Base-by-base conservation (phyloP, 1,284 basidiomycete genomes). In the Ganoderma sinense region DNA sequence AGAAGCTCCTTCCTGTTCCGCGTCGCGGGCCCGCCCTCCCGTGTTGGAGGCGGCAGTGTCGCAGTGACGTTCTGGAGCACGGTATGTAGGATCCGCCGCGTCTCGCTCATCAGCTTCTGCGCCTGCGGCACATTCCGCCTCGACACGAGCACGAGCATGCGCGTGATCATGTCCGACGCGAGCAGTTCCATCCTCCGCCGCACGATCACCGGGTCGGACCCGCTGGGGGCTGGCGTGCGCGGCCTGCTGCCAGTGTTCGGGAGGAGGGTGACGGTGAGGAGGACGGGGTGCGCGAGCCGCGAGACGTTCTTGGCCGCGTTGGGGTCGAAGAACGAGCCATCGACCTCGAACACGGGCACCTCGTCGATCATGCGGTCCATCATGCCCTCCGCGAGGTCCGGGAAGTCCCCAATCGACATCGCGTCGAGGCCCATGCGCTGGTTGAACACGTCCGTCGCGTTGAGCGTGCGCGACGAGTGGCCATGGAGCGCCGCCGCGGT, bases 311-410 rank as follows among this genome's bases (percentile, higher is more conserved):
- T 95, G 40, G 85, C 85, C 3, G 92, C 93, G 0, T 89, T 86
- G 1, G 97, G 96, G 79, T 98, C 97, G 78, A 91, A 95, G 87
- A 96, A 98, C 53, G 94, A 91, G 23, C 96, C 96, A 75, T 97
- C 96, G 31, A 97, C 93, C 78, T 97, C 95, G 64, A 96, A 89
- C 14, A 97, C 94, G 0, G 96, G 96, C 11, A 97, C 92, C 75
- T 98, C 96, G 78, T 98, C 96, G 62, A 96, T 95, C 90, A 97
- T 92, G 64, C 90, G 86, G 75, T 94, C 93, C 91, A 95, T 94
- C 92, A 94, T 93, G 18, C 93, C 93, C 70, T 94, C 92, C 65
- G 88, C 86, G 72, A 95, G 89, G 77, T 93, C 90, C 1, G 87
- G 82, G 2, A 87, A 80, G 73, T 94, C 94, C 8, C 91, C 91